A percentile compares a stretch with the other conserved stretches of the same genome.
Conservation (phyloP, 148 eudicot genomes). For the Camellia lanceoleosa region DNA sequence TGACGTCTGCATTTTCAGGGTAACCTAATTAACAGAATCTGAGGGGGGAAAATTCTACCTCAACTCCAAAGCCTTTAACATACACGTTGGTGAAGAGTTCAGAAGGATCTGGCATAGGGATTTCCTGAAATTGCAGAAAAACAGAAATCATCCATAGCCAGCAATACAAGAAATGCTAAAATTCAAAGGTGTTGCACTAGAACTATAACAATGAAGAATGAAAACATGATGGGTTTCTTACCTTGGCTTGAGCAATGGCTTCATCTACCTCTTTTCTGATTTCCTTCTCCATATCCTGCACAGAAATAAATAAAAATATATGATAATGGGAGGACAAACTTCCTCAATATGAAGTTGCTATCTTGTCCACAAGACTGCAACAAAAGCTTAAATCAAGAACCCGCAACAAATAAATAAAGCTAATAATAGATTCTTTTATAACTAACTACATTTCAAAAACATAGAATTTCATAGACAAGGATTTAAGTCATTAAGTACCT, state of each 20-base stretch:
- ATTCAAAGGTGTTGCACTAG: neutral
- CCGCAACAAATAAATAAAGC: conserved; percentile 2
- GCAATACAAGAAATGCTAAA: neutral
- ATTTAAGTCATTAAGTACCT: conserved; percentile 42
- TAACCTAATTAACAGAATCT: neutral
- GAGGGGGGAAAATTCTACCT: conserved; percentile 40
- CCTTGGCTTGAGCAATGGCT: conserved; percentile 60
- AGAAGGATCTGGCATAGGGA: conserved; percentile 80
- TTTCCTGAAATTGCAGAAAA: conserved; percentile 56
- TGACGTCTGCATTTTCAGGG: neutral
- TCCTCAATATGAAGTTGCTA: neutral
- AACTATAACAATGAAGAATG: neutral
- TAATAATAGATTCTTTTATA: neutral
- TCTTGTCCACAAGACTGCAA: neutral
- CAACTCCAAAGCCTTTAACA: conserved; percentile 73
- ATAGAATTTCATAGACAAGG: neutral
- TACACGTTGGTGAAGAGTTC: conserved; percentile 82
- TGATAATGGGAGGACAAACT: conserved; percentile 16
- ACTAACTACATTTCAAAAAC: neutral
- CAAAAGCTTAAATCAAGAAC: neutral
- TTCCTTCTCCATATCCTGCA: conserved; percentile 59
- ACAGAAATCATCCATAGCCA: neutral
- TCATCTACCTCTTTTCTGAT: conserved; percentile 52
- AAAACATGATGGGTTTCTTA: conserved; percentile 15
- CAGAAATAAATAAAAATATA: neutral